Percentiles rank a stretch among this genome's conserved stretches.
Evolutionary conservation across 208 protist species (phyloP).

Genomic region (Kentomonas sorsogonicus): DNA sequence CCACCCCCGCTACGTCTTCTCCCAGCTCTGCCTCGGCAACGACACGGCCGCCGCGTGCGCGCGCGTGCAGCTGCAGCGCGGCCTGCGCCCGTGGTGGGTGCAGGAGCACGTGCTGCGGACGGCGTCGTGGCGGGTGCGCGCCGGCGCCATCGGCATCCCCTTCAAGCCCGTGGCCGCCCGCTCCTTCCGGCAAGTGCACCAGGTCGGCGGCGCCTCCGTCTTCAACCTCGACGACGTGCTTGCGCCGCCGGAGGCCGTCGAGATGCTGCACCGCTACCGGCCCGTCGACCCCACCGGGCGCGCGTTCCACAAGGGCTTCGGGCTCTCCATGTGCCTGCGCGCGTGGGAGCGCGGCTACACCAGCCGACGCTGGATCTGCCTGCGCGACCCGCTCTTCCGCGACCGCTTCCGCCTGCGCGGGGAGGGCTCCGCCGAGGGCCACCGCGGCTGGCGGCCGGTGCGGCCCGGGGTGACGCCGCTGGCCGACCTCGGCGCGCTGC

Average conservation of each 20-base stretch:
- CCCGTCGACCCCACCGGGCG: conserved; percentile 32
- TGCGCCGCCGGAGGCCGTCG: conserved; percentile 8
- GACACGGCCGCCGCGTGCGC: conserved; percentile 28
- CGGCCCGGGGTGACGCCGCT: neutral
- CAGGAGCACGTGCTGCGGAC: conserved; percentile 14
- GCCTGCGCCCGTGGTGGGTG: conserved; percentile 18
- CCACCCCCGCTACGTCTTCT: conserved; percentile 39
- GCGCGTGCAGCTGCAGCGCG: conserved; percentile 28
- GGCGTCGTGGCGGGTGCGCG: conserved; percentile 22
- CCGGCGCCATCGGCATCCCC: conserved; percentile 10
- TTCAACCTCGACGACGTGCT: conserved; percentile 54
- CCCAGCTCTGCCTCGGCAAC: conserved; percentile 19
- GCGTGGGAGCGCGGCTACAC: conserved; percentile 51
- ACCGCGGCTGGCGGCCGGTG: neutral
- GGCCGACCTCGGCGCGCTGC: no score
- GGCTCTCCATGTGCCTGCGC: conserved; percentile 43
- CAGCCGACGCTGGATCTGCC: conserved; percentile 33
- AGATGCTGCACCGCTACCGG: conserved; percentile 39
- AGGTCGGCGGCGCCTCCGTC: conserved; percentile 9
- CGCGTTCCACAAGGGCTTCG: conserved; percentile 25
- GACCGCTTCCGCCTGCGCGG: neutral
- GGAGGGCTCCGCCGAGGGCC: neutral
- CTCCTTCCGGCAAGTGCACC: neutral
- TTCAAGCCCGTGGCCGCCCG: neutral
- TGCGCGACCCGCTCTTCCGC: neutral